Evolutionary conservation across 2,329 filamentous ascomycete species (phyloP).

Genomic region (Bipolaris sorokiniana): DNA sequence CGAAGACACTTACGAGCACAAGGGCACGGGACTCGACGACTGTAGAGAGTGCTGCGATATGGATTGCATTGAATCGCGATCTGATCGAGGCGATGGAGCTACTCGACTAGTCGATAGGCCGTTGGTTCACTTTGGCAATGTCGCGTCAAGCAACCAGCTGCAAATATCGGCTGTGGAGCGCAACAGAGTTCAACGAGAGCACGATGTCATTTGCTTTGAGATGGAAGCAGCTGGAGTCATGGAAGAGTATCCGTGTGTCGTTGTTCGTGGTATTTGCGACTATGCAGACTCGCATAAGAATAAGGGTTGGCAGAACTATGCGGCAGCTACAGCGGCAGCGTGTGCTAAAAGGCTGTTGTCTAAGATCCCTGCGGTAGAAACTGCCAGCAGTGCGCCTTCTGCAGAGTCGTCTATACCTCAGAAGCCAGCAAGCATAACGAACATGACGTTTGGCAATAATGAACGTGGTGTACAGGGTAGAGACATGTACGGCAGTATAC

Average conservation of each 20-base stretch:
- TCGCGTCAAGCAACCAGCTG: conserved; percentile 29
- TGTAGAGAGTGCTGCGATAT: conserved; percentile 17
- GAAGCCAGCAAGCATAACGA: conserved; percentile 4
- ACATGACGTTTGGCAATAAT: conserved; percentile 14
- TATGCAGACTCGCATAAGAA: conserved; percentile 30
- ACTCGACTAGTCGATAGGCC: conserved; percentile 17
- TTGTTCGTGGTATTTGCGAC: conserved; percentile 29
- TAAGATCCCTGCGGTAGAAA: conserved; percentile 4
- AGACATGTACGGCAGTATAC: conserved; percentile 1
- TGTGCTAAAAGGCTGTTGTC: conserved; percentile 9
- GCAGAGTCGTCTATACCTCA: conserved; percentile 1
- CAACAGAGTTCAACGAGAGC: conserved; percentile 19
- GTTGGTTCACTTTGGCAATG: conserved; percentile 25
- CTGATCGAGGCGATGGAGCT: conserved; percentile 13
- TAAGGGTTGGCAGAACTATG: conserved; percentile 12
- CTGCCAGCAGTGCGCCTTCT: not conserved
- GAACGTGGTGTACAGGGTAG: not conserved
- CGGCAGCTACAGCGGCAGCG: conserved; percentile 12
- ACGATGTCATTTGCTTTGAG: conserved; percentile 30
- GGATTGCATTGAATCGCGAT: conserved; percentile 5
- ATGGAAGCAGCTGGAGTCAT: conserved; percentile 31
- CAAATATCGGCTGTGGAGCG: conserved; percentile 18
- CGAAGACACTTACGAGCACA: conserved; percentile 13
- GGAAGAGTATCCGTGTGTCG: conserved; percentile 22
- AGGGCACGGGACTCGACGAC: conserved; percentile 11